Evolutionary conservation across 2,329 filamentous ascomycete species (phyloP).

Genomic region (Aotearoamyces nothofagi): DNA sequence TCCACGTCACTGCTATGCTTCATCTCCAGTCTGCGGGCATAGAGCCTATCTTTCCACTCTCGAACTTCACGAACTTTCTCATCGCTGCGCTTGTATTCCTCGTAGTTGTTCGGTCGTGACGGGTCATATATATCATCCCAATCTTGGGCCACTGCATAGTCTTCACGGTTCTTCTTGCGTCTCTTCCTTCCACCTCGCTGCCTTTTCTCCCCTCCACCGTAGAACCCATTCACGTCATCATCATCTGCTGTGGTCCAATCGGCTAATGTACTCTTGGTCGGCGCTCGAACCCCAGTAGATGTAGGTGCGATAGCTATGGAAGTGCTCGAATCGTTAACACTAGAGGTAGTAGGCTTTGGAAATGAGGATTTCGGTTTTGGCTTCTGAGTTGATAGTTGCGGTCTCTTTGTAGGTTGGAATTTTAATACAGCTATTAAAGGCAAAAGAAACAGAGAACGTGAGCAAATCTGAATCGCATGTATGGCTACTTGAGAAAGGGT

Average conservation of each 20-base stretch:
- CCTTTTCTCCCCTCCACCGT: constrained; percentile 46
- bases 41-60: constrained; percentile 75
- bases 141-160: constrained; percentile 45
- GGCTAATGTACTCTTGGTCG: constrained; percentile 53
- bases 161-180: constrained; percentile 59
- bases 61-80: constrained; percentile 66
- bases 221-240: constrained; percentile 60
- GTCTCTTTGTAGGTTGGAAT: constrained; percentile 77
- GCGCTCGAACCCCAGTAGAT: constrained; percentile 21
- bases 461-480: constrained; percentile 26
- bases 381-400: constrained; percentile 47
- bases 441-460: constrained; percentile 23
- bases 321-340: constrained; percentile 9
- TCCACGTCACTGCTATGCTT: constrained; percentile 28
- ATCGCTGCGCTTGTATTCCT: constrained; percentile 72
- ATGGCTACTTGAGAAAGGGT: constrained; percentile 17
- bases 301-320: constrained; percentile 9
- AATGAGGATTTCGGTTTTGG: constrained; percentile 47
- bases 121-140: constrained; percentile 93
- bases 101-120: constrained; percentile 64
- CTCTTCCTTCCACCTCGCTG: constrained; percentile 51
- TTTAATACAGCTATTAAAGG: constrained; percentile 43
- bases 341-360: constrained; percentile 25
- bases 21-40: constrained; percentile 46
- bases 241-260: constrained; percentile 68